Percentiles rank a stretch among this genome's conserved stretches.
These are phyloP conservation scores for Aspergillus viridinutans DNA, from an alignment of 2,329 filamentous ascomycete genomes.

Conservation along the genomic window DNA sequence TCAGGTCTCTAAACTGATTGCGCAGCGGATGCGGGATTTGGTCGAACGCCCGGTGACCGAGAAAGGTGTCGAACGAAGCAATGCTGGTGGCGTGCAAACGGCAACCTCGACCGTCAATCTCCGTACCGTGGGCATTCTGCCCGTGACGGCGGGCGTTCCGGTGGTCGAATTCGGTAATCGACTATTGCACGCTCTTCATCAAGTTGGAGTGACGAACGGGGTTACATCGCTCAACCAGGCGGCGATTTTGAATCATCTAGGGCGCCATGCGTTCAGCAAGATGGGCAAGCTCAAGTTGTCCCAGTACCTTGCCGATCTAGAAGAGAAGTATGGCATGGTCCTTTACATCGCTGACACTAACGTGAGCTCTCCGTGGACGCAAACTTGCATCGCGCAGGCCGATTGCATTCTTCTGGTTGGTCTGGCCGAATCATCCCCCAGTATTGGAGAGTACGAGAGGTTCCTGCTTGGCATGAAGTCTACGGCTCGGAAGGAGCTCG, in stretches of 20 bases:
- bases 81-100: constrained; percentile 48
- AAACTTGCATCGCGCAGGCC: constrained; percentile 94
- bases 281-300: constrained; percentile 96
- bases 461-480: constrained; percentile 97
- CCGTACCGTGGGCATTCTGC: constrained; percentile 85
- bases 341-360: constrained; percentile 95
- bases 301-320: constrained; percentile 91
- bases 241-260: constrained; percentile 88
- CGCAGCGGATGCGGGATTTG: constrained; percentile 84
- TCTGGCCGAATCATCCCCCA: constrained; percentile 81
- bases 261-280: constrained; percentile 91
- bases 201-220: constrained; percentile 84
- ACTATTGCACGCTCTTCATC: constrained; percentile 78
- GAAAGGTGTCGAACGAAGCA: constrained; percentile 58
- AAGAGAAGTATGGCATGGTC: constrained; percentile 95
- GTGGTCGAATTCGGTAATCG: constrained; percentile 93
- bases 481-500: constrained; percentile 86
- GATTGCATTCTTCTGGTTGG: constrained; percentile 94
- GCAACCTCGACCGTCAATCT: constrained; percentile 85
- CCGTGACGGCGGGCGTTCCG: constrained; percentile 84
- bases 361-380: constrained; percentile 96
- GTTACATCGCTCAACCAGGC: constrained; percentile 91
- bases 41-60: constrained; percentile 75
- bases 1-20: constrained; percentile 98
- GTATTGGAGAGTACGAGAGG: constrained; percentile 92